Conservation (phyloP, 805 yeast genomes). For the Kuraishia piskuri region DNA sequence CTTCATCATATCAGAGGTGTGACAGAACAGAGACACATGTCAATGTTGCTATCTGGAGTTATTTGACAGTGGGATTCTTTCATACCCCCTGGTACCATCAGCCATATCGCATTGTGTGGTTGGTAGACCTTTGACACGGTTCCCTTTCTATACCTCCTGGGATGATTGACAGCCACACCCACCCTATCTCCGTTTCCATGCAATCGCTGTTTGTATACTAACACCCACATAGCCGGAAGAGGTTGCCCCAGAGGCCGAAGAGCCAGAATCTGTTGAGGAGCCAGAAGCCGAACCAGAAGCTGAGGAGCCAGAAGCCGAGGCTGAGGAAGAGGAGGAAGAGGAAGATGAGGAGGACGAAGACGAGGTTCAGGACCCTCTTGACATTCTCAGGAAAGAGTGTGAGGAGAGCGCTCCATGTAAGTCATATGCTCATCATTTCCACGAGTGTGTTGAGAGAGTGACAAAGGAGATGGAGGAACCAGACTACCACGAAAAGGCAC, state of each 20-base stretch:
- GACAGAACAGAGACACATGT: no score
- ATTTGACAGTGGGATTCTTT: no score
- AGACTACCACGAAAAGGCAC: conserved; percentile 66
- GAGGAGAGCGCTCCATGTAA: conserved; percentile 57
- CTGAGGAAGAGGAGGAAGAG: conserved; percentile 29
- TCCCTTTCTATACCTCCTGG: no score
- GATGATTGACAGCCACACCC: no score
- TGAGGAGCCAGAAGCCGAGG: conserved; percentile 41
- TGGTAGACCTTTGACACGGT: no score
- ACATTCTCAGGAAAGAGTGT: conserved; percentile 61
- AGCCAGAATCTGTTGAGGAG: conserved; percentile 37
- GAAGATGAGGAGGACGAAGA: conserved; percentile 42
- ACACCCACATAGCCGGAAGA: conserved; percentile 19
- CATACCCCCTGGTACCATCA: no score
- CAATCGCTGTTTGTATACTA: not conserved
- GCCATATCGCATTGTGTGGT: no score
- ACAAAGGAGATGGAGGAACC: conserved; percentile 78
- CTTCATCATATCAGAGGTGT: no score
- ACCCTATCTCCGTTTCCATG: no score
- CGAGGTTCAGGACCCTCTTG: conserved; percentile 58
- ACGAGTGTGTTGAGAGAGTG: conserved; percentile 94
- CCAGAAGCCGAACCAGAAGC: conserved; percentile 61
- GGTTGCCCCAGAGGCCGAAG: conserved; percentile 13
- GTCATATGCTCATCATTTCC: conserved; percentile 77
- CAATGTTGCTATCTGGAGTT: no score